Base-by-base conservation (phyloP, 805 yeast species). In the Saccharomycopsis vini region DNA sequence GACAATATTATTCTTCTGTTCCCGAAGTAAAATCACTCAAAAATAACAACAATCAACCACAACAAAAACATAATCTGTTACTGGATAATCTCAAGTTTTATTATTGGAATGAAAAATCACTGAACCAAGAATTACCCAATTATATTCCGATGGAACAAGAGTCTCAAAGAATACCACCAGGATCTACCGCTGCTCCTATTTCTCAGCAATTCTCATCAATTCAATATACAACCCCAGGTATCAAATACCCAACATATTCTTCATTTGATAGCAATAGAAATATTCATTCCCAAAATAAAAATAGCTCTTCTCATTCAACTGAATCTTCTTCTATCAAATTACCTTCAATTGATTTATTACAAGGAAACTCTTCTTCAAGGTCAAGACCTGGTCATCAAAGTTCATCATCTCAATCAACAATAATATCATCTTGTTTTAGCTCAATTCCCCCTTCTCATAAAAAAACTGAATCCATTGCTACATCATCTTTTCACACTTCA, bases 361-460 rank as follows among this genome's bases (percentile, higher is more conserved):
- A 38, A 3, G 21, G 5, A 3, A 28, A 42, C n/a, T 26, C 28
- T n/a, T 5, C 13, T 10, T 15, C 28, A 12, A 18, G 29, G 10
- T 19, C 23, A n/a, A 42, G 39, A 19, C 46, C 42, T 19, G 45
- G 48, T 9, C 50, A 46, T 23, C 51, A 45, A 24, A 45, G 49
- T 21, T 36, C 45, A 3, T 35, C 42, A 26, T 41, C 43, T n/a
- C 22, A 38, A 7, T 34, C 50, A 15, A 40, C 34, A n/a, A 29
- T 39, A 4, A n/a, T 44, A 6, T 43, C 46, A 16, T 33, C 43
- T 9, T 37, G 43, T 24, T 46, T 46, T 20, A 32, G 36, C 22
- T 34, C 26, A 16, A 44, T 31, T 7, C 43, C 21, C 16, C 19
- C 10, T 19, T 16, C 22, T 13, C 33, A 24, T 18, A 44, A 45